phyloP scores from a whole-genome alignment of 192 early-diverging fungal species.

The Backusella tuberculispora region DNA sequence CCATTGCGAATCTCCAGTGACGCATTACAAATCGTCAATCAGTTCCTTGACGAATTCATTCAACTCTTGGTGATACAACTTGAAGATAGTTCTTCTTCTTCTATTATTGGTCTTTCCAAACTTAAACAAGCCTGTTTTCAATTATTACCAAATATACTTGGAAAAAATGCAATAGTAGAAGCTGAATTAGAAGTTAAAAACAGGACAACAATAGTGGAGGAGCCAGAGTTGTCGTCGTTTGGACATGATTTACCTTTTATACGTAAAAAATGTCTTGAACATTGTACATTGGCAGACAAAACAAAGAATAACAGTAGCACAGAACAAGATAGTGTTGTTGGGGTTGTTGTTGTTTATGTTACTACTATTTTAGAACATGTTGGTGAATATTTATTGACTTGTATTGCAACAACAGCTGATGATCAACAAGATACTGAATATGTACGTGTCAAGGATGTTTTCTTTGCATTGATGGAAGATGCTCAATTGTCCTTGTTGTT shows the following conservation, averaged over 20 bases:
- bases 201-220: no score
- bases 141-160: slow-evolving; percentile 55
- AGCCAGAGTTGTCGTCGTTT: slow-evolving; percentile 44
- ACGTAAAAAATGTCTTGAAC: slow-evolving; percentile 54
- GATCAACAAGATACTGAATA: slow-evolving; percentile 49
- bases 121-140: slow-evolving; percentile 53
- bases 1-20: slow-evolving; percentile 60
- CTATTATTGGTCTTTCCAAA: slow-evolving; percentile 47
- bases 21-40: slow-evolving; percentile 56
- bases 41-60: slow-evolving; percentile 61
- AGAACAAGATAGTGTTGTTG: slow-evolving; percentile 23
- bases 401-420: slow-evolving; percentile 49
- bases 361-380: slow-evolving; percentile 62
- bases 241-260: slow-evolving; percentile 49
- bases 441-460: slow-evolving; percentile 53
- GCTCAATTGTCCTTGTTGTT: slow-evolving; percentile 54
- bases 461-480: slow-evolving; percentile 53
- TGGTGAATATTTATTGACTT: slow-evolving; percentile 55
- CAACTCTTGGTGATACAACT: slow-evolving; percentile 43
- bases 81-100: slow-evolving; percentile 28
- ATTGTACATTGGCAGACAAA: slow-evolving; percentile 54
- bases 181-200: slow-evolving; percentile 62
- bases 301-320: neutral
- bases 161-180: slow-evolving; percentile 63
- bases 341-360: slow-evolving; percentile 55